Percentiles rank a stretch among this genome's conserved stretches.
Evolutionary conservation across 2,329 filamentous ascomycete genomes (phyloP).

Genomic region (Aspergillus flavus): DNA sequence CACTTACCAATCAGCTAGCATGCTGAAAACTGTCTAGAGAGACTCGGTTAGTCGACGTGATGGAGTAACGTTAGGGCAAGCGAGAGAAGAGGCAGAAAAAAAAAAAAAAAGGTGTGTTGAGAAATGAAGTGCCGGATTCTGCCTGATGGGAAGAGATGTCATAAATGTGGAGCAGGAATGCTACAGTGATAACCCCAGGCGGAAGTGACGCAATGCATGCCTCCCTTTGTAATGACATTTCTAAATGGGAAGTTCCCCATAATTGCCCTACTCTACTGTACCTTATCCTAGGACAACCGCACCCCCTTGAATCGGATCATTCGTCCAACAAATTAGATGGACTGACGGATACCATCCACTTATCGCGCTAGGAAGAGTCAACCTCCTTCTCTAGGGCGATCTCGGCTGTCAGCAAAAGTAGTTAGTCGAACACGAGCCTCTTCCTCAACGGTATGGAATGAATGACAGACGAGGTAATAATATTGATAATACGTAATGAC

Average conservation of each 20-base stretch:
- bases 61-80: neutral
- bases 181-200: neutral
- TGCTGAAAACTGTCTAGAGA: neutral
- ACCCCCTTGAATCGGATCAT: conserved; percentile 12
- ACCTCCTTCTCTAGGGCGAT: neutral
- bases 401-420: neutral
- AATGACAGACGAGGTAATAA: too few species aligned
- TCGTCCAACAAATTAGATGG: conserved; percentile 8
- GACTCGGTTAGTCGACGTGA: neutral
- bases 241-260: neutral
- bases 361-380: neutral
- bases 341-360: neutral
- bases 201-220: neutral
- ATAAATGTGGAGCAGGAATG: conserved; percentile 3
- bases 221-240: neutral
- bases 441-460: neutral
- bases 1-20: neutral
- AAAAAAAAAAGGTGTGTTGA: neutral
- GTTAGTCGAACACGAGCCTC: neutral
- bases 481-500: too few species aligned
- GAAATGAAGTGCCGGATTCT: neutral
- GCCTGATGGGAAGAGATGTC: neutral
- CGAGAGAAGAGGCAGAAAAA: neutral
- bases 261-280: neutral
- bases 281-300: neutral